phyloP scores from a whole-genome alignment of 192 early-diverging fungal species.

The Obelidium mucronatum region DNA sequence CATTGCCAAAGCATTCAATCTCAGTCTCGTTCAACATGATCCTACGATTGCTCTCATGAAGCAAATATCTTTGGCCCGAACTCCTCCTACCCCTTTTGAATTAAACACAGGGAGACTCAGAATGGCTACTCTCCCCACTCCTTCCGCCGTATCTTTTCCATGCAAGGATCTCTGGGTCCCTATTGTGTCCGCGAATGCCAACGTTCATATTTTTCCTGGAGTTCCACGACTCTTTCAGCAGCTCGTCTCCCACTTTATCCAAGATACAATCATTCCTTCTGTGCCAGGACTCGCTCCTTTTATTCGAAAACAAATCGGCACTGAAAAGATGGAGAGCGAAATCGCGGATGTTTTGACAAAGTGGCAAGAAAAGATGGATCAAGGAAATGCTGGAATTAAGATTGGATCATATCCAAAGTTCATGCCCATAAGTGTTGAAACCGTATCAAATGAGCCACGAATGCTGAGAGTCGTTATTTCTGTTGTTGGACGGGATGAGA shows the following conservation, averaged over 20 bases:
- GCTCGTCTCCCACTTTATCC: conserved; percentile 37
- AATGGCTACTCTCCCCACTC: conserved; percentile 71
- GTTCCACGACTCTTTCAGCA: conserved; percentile 70
- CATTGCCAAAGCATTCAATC: conserved; percentile 66
- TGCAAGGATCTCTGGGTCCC: conserved; percentile 73
- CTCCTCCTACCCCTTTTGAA: conserved; percentile 9
- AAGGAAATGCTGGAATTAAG: conserved; percentile 43
- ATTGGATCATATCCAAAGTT: conserved; percentile 66
- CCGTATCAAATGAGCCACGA: neutral
- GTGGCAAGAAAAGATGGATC: conserved; percentile 39
- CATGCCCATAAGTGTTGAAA: conserved; percentile 1
- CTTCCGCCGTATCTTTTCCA: conserved; percentile 48
- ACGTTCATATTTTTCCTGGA: conserved; percentile 74
- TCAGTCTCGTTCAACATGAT: conserved; percentile 58
- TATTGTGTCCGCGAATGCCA: conserved; percentile 67
- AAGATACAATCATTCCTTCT: conserved; percentile 39
- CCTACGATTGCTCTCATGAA: conserved; percentile 66
- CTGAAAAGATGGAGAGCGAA: conserved; percentile 49
- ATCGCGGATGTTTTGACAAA: conserved; percentile 53
- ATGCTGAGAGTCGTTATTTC: conserved; percentile 58
- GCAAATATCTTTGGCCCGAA: conserved; percentile 21
- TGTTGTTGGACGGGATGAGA: conserved; percentile 56
- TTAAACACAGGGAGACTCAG: conserved; percentile 59
- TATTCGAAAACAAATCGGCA: conserved; percentile 55
- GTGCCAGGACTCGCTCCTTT: conserved; percentile 30